Evolutionary conservation across 2,329 filamentous ascomycete species (phyloP), one percentile per base, ranked within the genome.

Genomic region (Claviceps monticola): DNA sequence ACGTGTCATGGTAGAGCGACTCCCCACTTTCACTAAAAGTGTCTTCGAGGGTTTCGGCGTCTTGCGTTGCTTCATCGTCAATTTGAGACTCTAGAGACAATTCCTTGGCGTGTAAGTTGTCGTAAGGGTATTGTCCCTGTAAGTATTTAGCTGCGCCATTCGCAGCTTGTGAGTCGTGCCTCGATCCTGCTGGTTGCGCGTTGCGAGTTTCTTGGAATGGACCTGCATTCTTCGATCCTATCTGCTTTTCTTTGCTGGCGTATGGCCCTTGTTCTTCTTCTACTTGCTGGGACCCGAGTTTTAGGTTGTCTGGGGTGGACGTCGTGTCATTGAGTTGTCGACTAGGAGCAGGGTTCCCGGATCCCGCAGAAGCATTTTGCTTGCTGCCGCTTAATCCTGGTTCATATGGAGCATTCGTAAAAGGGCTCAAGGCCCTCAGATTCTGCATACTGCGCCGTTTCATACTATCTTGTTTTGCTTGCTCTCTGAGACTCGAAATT

Each of bases 401-500:
- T 26, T 69, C 66, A 64, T 60, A 62, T 54, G 56, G 71, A 2
- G 87, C 79, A 57, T 87, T 80, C 1, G 85, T 90, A 61, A 94
- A 86, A 0, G 87, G 88, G 61, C 84, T 93, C 0, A 83, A 82
- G 1, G 82, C 84, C 39, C 86, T 79, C 54, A 91, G 67, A 60
- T 79, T 89, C 58, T 88, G 83, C 50, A 90, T 66, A 64, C 87
- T 95, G 51, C 83, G 79, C 49, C 89, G 78, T 60, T 86, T 83
- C 60, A 94, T 66, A 58, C 79, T 88, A 59, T 95, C 89, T 53
- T 85, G 86, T 19, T 85, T 79, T 0, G 87, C 85, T 59, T 88
- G 83, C 56, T 89, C 82, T 59, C 86, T 84, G 43, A 95, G 67
- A 16, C 74, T 84, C 1, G 88, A 90, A 38, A 95, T 89, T 60